Percentiles rank a stretch among this genome's conserved stretches.
These are phyloP conservation scores for Melampsora larici-populina DNA, from an alignment of 1,284 basidiomycete genomes.

Conservation along the genomic window DNA sequence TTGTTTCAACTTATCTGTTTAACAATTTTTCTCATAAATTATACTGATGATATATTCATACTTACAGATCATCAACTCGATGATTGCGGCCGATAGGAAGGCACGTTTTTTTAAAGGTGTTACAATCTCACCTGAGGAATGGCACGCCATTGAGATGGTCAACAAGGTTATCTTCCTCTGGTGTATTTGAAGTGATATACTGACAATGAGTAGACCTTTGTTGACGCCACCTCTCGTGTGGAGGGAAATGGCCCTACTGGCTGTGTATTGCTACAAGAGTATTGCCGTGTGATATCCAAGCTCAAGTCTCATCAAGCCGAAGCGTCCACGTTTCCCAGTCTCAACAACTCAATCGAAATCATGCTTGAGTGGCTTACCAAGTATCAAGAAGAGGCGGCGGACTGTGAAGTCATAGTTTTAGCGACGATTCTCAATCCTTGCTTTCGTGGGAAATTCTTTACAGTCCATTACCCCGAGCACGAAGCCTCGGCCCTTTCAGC, in stretches of 20 bases:
- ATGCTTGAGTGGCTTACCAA: no score
- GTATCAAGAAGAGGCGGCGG: not conserved
- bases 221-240: not conserved
- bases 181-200: no score
- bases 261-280: not conserved
- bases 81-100: no score
- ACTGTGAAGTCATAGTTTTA: slow-evolving; percentile 6
- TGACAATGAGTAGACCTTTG: no score
- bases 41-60: not conserved
- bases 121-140: not conserved
- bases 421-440: slow-evolving; percentile 2
- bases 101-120: not conserved
- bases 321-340: not conserved
- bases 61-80: not conserved
- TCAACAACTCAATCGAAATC: not conserved
- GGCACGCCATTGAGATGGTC: not conserved
- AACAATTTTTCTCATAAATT: no score
- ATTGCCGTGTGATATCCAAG: not conserved
- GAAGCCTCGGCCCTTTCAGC: no score
- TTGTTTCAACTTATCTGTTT: not conserved
- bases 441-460: not conserved
- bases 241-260: slow-evolving; percentile 11
- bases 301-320: slow-evolving; percentile 1
- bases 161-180: not conserved
- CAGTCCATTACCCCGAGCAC: no score